These are phyloP conservation scores for Globisporangium polare DNA, from an alignment of 352 stramenopile genomes.

Conservation along the genomic window DNA sequence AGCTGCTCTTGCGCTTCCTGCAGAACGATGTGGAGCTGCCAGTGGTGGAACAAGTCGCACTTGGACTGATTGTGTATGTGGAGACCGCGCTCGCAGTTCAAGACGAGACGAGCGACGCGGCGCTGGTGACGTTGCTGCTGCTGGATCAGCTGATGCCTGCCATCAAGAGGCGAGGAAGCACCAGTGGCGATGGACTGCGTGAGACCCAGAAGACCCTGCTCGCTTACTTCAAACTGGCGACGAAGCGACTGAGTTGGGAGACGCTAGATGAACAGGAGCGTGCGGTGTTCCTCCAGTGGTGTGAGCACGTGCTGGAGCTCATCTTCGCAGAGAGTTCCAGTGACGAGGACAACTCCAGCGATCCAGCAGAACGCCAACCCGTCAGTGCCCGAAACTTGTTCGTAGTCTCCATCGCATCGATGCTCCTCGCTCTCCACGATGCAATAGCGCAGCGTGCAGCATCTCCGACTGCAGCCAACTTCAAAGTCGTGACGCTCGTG, in stretches of 20 bases:
- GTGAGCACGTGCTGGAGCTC: conserved; percentile 8
- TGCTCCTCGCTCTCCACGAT: conserved; percentile 18
- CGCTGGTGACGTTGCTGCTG: conserved; percentile 1
- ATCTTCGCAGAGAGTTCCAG: background rate
- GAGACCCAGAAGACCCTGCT: background rate
- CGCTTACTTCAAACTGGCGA: conserved; percentile 1
- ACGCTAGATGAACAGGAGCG: conserved; percentile 1
- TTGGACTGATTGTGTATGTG: background rate
- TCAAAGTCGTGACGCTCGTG: conserved; percentile 43
- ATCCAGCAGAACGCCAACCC: background rate
- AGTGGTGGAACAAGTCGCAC: conserved; percentile 4
- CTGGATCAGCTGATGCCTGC: conserved; percentile 1
- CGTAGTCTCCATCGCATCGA: background rate
- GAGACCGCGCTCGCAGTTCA: background rate
- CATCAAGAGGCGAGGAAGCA: background rate
- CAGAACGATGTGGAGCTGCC: background rate
- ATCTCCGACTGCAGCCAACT: conserved; percentile 4
- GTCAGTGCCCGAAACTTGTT: background rate
- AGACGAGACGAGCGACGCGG: background rate
- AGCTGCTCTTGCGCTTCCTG: background rate
- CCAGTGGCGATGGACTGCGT: background rate
- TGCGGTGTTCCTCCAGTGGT: conserved; percentile 12
- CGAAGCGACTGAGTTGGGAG: background rate
- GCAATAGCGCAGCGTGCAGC: background rate
- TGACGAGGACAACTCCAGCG: background rate